A percentile compares a stretch with the other conserved stretches of the same genome.
phyloP scores from a whole-genome alignment of 2,329 filamentous ascomycete genomes.

The Rutstroemia sydowiana region DNA sequence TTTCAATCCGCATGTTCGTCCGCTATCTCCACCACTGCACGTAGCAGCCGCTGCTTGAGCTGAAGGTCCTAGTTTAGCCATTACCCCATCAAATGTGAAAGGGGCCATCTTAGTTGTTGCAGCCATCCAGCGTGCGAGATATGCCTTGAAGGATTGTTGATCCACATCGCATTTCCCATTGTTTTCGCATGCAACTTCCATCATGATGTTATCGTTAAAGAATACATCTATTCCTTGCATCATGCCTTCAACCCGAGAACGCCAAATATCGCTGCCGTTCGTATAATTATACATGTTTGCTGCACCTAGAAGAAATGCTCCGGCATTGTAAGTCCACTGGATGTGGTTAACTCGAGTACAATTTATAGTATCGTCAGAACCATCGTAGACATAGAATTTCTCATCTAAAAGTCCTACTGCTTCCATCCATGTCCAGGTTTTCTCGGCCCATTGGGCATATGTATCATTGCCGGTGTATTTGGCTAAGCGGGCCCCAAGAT shows the following conservation, averaged over 20 bases:
- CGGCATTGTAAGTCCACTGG: constrained; percentile 65
- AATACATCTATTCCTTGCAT: constrained; percentile 47
- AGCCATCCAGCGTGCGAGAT: constrained; percentile 53
- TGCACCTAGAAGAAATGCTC: constrained; percentile 56
- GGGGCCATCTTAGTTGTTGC: constrained; percentile 56
- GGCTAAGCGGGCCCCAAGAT: constrained; percentile 59
- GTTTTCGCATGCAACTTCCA: constrained; percentile 56
- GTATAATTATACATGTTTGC: constrained; percentile 65
- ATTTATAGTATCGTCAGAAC: constrained; percentile 47
- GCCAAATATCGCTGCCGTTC: constrained; percentile 48
- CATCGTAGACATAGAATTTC: constrained; percentile 56
- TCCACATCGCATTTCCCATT: constrained; percentile 52
- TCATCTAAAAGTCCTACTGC: constrained; percentile 50
- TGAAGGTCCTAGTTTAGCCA: constrained; percentile 47
- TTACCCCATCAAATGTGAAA: constrained; percentile 46
- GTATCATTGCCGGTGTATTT: constrained; percentile 71
- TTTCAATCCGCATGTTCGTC: constrained; percentile 52
- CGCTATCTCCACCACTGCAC: constrained; percentile 52
- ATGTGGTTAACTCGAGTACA: constrained; percentile 52
- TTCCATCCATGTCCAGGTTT: constrained; percentile 62
- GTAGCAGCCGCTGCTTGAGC: constrained; percentile 48
- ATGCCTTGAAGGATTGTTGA: constrained; percentile 55
- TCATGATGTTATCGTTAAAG: constrained; percentile 53
- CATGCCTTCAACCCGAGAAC: constrained; percentile 47
- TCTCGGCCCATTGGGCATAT: constrained; percentile 71